Evolutionary conservation across 352 stramenopile species (phyloP), one percentile per base, ranked within the genome.

Genomic region (Phytophthora lateralis): DNA sequence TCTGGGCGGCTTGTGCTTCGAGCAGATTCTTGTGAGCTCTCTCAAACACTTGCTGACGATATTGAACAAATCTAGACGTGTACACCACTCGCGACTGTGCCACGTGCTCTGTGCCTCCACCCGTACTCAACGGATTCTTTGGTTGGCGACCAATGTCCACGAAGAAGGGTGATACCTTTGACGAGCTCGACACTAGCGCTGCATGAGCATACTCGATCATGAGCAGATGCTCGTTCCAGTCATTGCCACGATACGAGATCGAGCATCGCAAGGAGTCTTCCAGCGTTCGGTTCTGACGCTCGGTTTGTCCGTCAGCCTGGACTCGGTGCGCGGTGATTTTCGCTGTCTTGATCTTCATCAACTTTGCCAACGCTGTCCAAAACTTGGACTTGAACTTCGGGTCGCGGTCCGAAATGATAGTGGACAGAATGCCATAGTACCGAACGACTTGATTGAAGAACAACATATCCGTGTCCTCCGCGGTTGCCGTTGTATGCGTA

Each of bases 361-460:
- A 4, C 17, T 17, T 44, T 6, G 37, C 39, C 39, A 26, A 17
- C n/a, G 39, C 39, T 46, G 6, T 18, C 39, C 39, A 46, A 17
- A 46, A 46, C 5, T 30, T 46, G 0, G 17, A 46, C 34, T 20
- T 32, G 17, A 56, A 21, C 12, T 56, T 37, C 8, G 37, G 17
- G 20, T 56, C 49, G 1, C 37, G 32, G 6, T 35, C 37, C 9
- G 34, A 34, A 11, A 38, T 27, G 4, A 60, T 60, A 6, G 29
- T 52, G 29, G 18, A 41, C 17, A 42, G 14, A 5, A 65, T 47
- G 18, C 57, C 57, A 43, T 65, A 39, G 32, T 59, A 41, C 32
- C 45, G 24, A 6, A 59, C 30, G n/a, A 49, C 51, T 9, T 48
- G 29, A 15, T 54, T 45, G 42, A 65, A 55, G 29, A 65, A 65